Evolutionary conservation across 176 grass and related monocot species (phyloP).

Genomic region (Phyllostachys edulis): DNA sequence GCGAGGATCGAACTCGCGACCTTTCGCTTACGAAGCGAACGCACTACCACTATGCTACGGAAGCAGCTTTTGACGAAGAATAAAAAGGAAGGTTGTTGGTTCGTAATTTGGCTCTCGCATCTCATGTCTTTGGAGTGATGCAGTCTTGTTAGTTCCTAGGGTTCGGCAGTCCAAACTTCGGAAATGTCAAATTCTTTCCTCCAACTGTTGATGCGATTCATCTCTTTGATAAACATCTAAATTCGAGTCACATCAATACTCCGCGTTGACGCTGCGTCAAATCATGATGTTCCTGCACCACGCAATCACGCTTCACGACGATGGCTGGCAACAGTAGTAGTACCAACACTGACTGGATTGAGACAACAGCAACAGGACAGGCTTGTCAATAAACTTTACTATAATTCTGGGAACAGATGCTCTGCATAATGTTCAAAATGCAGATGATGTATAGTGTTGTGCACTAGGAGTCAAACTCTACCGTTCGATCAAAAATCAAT

Average conservation of each 20-base stretch:
- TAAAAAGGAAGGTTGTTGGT: neutral
- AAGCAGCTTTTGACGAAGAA: neutral
- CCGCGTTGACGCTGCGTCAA: neutral
- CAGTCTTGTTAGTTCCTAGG: too few relatives aligned
- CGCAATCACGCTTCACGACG: neutral
- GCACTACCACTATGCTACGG: constrained; percentile 79
- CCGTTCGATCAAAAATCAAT: too few relatives aligned
- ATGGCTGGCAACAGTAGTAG: neutral
- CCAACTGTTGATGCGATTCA: neutral
- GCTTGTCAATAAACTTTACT: neutral
- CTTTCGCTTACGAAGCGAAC: constrained; percentile 96
- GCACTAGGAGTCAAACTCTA: too few relatives aligned
- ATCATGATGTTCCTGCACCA: neutral
- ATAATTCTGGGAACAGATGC: too few relatives aligned
- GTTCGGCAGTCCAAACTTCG: too few relatives aligned
- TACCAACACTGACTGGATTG: neutral
- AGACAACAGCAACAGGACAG: neutral
- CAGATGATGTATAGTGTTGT: too few relatives aligned
- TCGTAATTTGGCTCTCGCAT: too few relatives aligned
- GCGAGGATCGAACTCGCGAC: constrained; percentile 87
- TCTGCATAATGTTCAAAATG: too few relatives aligned
- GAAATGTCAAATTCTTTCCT: neutral
- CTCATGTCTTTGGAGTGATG: too few relatives aligned
- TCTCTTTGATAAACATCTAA: neutral
- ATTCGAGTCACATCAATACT: neutral